Percentiles rank a stretch among this genome's conserved stretches.
Evolutionary conservation across 1,284 basidiomycete genomes (phyloP).

Genomic region (Omphalotus olearius): DNA sequence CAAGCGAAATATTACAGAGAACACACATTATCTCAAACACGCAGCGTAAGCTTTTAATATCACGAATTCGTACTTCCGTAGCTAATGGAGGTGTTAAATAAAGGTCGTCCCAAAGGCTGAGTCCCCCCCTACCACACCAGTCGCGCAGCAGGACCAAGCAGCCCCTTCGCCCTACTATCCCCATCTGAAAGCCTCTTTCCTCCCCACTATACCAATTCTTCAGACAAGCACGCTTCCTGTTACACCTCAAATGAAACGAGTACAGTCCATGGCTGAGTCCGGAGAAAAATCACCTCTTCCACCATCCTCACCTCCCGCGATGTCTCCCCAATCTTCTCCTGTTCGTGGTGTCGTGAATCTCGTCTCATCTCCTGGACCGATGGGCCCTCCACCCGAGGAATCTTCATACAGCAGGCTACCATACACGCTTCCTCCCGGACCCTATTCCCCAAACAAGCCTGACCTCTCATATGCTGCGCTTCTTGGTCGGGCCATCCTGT

Average conservation of each 20-base stretch:
- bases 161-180: constrained; percentile 11
- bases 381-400: constrained; percentile 55
- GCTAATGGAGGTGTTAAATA: constrained; percentile 15
- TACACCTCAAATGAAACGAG: constrained; percentile 38
- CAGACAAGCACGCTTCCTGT: constrained; percentile 22
- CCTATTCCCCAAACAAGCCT: constrained; percentile 75
- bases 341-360: constrained; percentile 51
- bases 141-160: constrained; percentile 3
- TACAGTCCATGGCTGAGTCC: constrained; percentile 20
- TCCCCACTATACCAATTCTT: constrained; percentile 8
- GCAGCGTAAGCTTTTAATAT: constrained; percentile 23
- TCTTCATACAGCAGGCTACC: constrained; percentile 62
- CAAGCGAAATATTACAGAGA: constrained; percentile 57
- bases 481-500: constrained; percentile 91
- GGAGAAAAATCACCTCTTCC: constrained; percentile 33
- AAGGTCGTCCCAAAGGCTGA: constrained; percentile 31
- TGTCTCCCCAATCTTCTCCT: constrained; percentile 57
- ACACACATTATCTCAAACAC: constrained; percentile 41
- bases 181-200: constrained; percentile 6
- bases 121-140: constrained; percentile 31
- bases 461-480: constrained; percentile 90
- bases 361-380: constrained; percentile 77
- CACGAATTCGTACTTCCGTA: background rate
- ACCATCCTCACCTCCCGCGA: constrained; percentile 44
- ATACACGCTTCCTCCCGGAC: constrained; percentile 77